Evolutionary conservation across 2,329 filamentous ascomycete genomes (phyloP).

Genomic region (Pseudocercospora fuligena): DNA sequence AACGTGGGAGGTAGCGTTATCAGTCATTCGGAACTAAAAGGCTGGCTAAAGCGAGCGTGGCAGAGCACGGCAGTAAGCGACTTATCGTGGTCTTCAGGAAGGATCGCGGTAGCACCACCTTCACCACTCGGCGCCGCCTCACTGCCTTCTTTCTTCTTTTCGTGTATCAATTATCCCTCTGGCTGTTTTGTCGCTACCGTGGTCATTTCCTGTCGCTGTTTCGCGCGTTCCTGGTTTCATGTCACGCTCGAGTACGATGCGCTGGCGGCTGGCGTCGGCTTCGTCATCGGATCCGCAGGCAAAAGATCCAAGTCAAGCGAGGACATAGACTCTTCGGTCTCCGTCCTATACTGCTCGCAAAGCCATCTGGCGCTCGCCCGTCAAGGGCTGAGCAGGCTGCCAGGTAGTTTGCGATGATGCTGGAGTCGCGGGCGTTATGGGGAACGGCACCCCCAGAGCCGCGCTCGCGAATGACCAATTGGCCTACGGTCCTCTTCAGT

Average conservation of each 20-base stretch:
- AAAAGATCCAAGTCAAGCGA: constrained; percentile 5
- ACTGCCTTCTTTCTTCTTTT: constrained; percentile 10
- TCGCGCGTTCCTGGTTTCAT: constrained; percentile 8
- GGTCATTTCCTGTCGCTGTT: background rate
- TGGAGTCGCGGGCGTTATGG: constrained; percentile 45
- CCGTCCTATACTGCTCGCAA: constrained; percentile 3
- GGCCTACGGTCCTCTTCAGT: constrained; percentile 90
- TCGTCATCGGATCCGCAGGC: constrained; percentile 10
- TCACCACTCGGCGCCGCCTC: constrained; percentile 15
- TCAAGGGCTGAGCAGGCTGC: constrained; percentile 22
- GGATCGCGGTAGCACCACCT: constrained; percentile 13
- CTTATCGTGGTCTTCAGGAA: constrained; percentile 1
- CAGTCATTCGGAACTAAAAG: background rate
- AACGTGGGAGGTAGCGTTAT: constrained; percentile 4
- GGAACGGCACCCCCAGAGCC: constrained; percentile 55
- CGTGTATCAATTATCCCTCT: background rate
- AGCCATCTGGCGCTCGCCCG: constrained; percentile 23
- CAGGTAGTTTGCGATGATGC: constrained; percentile 13
- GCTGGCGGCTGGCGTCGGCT: constrained; percentile 16
- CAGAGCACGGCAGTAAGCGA: constrained; percentile 6
- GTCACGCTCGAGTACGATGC: constrained; percentile 13
- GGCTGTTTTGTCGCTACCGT: background rate
- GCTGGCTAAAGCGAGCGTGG: constrained; percentile 1
- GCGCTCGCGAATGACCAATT: constrained; percentile 63
- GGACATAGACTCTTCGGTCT: background rate